phyloP scores from a whole-genome alignment of 306 rosid species.

The Castanea sativa region DNA sequence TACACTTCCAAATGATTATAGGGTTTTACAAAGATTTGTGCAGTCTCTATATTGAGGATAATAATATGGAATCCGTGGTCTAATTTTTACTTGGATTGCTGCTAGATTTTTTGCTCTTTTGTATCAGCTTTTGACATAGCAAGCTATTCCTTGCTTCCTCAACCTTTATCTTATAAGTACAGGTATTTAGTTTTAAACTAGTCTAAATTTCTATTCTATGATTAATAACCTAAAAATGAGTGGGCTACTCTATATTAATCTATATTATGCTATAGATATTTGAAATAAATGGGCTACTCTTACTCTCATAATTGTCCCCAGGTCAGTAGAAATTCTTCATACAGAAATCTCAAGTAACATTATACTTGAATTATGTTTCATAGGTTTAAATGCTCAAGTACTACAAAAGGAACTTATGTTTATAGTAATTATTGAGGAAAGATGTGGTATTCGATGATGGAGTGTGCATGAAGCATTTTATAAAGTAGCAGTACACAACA shows the following conservation, averaged over 20 bases:
- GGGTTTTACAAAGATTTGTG: neutral
- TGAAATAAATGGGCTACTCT: neutral
- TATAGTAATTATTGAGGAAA: conserved; percentile 36
- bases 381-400: conserved; percentile 1
- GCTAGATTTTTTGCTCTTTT: too few species aligned
- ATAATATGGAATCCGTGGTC: neutral
- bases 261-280: neutral
- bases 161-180: neutral
- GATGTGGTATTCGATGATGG: conserved; percentile 46
- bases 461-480: conserved; percentile 55
- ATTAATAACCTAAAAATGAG: neutral
- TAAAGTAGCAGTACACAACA: conserved; percentile 41
- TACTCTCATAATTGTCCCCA: neutral
- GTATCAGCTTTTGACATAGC: neutral
- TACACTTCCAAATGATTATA: neutral
- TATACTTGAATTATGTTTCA: conserved; percentile 15
- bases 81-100: too few species aligned
- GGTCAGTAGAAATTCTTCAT: neutral
- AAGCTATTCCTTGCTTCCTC: too few species aligned
- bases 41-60: neutral
- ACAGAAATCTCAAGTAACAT: neutral
- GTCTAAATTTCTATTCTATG: neutral
- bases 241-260: neutral
- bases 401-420: conserved; percentile 27
- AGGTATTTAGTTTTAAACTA: neutral